A percentile compares a stretch with the other conserved stretches of the same genome.
Conservation (phyloP, 2,329 filamentous ascomycete genomes). For the Nemania serpens region DNA sequence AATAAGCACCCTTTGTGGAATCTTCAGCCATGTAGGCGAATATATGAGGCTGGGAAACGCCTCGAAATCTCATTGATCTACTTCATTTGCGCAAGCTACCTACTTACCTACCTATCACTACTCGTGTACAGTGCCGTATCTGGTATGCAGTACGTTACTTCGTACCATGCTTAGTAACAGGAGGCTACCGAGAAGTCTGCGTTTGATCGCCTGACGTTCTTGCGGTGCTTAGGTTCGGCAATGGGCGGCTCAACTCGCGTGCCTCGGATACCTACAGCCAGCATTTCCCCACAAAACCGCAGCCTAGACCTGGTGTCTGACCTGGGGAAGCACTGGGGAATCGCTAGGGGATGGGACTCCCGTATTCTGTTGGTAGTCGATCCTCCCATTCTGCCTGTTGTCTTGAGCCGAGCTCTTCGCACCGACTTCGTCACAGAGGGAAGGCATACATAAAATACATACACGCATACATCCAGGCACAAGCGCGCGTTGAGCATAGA, state of each 20-base stretch:
- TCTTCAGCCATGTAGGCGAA: constrained; percentile 11
- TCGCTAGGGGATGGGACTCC: too few species aligned
- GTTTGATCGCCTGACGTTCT: not conserved
- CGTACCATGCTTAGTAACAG: not conserved
- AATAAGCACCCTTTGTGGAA: not conserved
- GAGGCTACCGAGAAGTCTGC: not conserved
- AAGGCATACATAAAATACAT: not conserved
- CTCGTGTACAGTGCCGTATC: too few species aligned
- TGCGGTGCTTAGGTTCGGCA: constrained; percentile 33
- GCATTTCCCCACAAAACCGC: constrained; percentile 31
- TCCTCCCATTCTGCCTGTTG: not conserved
- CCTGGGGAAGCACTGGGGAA: constrained; percentile 3
- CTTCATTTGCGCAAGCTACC: not conserved
- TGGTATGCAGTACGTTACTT: not conserved
- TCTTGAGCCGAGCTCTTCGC: not conserved
- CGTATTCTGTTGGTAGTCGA: constrained; percentile 3
- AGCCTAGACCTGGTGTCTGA: not conserved
- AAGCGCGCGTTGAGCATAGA: not conserved
- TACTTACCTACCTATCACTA: not conserved
- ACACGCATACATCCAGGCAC: not conserved
- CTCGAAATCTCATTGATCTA: not conserved
- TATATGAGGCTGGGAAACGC: constrained; percentile 12
- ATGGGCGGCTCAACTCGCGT: constrained; percentile 29
- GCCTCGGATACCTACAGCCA: constrained; percentile 8
- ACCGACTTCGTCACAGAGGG: not conserved